Evolutionary conservation across 495 filamentous ascomycete genomes (phyloP).

Genomic region (Sporormia fimetaria): DNA sequence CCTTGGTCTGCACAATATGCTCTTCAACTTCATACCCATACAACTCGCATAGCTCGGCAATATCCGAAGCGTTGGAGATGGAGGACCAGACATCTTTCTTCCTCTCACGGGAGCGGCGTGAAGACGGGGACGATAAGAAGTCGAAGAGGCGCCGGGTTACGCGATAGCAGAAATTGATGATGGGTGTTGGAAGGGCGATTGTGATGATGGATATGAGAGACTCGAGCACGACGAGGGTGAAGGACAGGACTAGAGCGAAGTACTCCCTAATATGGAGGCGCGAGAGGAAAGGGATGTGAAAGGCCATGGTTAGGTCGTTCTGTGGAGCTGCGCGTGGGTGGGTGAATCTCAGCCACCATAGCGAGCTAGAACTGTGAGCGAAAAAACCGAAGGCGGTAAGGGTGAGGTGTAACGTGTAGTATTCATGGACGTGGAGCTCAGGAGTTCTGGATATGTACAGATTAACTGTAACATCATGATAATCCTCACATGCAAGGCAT

Average conservation of each 20-base stretch:
- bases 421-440: too few relatives aligned
- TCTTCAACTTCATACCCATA: constrained; percentile 90
- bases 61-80: constrained; percentile 64
- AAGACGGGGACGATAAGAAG: constrained; percentile 56
- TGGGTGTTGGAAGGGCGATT: constrained; percentile 58
- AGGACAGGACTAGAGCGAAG: constrained; percentile 67
- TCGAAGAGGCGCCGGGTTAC: constrained; percentile 77
- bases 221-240: constrained; percentile 71
- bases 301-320: constrained; percentile 54
- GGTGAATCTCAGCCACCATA: too few relatives aligned
- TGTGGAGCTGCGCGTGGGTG: too few relatives aligned
- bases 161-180: constrained; percentile 74
- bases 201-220: constrained; percentile 76
- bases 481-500: too few relatives aligned
- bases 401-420: too few relatives aligned
- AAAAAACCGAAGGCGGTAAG: too few relatives aligned
- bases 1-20: constrained; percentile 85
- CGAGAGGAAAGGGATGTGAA: constrained; percentile 67
- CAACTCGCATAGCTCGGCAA: constrained; percentile 78
- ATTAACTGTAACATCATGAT: too few relatives aligned
- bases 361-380: too few relatives aligned
- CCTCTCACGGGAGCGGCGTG: constrained; percentile 47
- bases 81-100: constrained; percentile 42
- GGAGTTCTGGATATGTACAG: too few relatives aligned
- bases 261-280: constrained; percentile 79